These are phyloP conservation scores for Coemansia reversa DNA, from an alignment of 192 early-diverging fungal species.

Conservation along the genomic window DNA sequence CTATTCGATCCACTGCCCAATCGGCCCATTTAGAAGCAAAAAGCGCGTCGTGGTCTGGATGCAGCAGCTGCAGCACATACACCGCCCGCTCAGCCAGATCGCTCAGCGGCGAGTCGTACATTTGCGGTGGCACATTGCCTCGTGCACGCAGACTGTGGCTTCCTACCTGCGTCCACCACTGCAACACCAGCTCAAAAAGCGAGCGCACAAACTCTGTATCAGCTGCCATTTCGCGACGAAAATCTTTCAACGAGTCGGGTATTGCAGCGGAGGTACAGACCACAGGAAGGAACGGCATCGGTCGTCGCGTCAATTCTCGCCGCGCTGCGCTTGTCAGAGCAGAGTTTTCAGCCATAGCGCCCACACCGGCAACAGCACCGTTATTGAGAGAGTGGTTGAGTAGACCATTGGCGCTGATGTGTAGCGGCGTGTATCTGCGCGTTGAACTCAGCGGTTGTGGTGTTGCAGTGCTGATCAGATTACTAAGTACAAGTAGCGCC, in stretches of 20 bases:
- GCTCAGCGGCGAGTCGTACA: slow-evolving; percentile 31
- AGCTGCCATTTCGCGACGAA: slow-evolving; percentile 26
- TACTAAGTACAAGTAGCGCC: slow-evolving; percentile 44
- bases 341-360: not conserved
- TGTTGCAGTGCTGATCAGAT: slow-evolving; percentile 31
- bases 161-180: slow-evolving; percentile 41
- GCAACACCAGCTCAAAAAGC: slow-evolving; percentile 37
- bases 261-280: slow-evolving; percentile 22
- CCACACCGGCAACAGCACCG: not conserved
- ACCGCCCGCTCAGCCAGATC: slow-evolving; percentile 51
- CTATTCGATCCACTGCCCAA: slow-evolving; percentile 42
- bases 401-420: slow-evolving; percentile 14
- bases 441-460: slow-evolving; percentile 26
- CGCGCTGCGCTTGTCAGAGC: slow-evolving; percentile 4
- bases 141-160: slow-evolving; percentile 11
- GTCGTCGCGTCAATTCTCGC: slow-evolving; percentile 17
- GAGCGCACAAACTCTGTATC: slow-evolving; percentile 34
- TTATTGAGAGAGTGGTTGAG: slow-evolving; percentile 9
- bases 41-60: slow-evolving; percentile 40
- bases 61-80: slow-evolving; percentile 46
- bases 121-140: slow-evolving; percentile 8
- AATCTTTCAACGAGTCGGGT: slow-evolving; percentile 20
- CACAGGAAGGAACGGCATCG: slow-evolving; percentile 43
- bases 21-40: slow-evolving; percentile 38
- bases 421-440: slow-evolving; percentile 38